Conservation (phyloP, 257 asterid genomes). For the Galeopsis tetrahit region DNA sequence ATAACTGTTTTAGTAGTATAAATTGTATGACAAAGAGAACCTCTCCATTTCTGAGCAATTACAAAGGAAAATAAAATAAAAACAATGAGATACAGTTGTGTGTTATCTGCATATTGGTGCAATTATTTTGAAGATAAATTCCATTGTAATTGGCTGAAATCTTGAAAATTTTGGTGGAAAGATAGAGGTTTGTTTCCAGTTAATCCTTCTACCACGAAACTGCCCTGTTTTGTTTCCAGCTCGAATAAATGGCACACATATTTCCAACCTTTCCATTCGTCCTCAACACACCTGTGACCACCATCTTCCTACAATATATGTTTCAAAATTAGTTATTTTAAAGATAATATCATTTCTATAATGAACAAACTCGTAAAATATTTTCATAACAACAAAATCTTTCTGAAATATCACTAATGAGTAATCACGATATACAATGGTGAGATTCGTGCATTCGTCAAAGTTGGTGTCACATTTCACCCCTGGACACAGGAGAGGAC, state of each 20-base stretch:
- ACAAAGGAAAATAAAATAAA: not conserved
- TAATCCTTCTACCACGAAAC: constrained; percentile 38
- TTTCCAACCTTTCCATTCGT: constrained; percentile 49
- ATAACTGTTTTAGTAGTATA: no score
- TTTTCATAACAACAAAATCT: no score
- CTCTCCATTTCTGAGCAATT: not conserved
- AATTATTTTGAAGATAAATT: constrained; percentile 27
- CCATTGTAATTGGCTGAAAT: constrained; percentile 54
- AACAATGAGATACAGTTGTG: not conserved
- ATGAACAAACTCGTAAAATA: no score
- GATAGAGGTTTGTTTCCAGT: constrained; percentile 57
- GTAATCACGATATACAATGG: no score
- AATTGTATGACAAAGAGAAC: no score
- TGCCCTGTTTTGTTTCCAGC: constrained; percentile 34
- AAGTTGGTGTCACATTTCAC: no score
- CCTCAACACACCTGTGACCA: constrained; percentile 43
- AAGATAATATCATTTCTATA: no score
- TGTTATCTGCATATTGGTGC: not conserved
- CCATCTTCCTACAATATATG: constrained; percentile 40
- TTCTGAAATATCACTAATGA: no score
- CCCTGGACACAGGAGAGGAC: no score
- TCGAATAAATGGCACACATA: constrained; percentile 54
- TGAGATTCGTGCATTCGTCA: no score
- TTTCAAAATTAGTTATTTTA: not conserved
- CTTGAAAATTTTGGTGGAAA: constrained; percentile 50